Evolutionary conservation across 169 alveolate species (phyloP).

Genomic region (Haemoproteus tartakovskyi): DNA sequence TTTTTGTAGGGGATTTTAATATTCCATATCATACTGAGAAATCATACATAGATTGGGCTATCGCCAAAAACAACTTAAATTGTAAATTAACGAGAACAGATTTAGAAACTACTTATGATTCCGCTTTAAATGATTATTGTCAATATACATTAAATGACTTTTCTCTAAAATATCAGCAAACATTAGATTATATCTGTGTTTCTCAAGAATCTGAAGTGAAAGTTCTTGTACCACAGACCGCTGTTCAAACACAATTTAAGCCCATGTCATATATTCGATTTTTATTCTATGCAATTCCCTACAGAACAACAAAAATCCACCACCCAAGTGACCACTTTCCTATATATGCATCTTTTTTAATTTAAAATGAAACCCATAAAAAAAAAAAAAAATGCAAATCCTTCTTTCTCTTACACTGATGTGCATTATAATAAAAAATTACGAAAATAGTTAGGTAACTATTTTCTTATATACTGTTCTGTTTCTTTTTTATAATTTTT

Average conservation of each 20-base stretch:
- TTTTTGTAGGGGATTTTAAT: constrained; percentile 64
- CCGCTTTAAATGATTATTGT: constrained; percentile 45
- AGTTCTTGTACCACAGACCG: constrained; percentile 51
- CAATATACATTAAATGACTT: constrained; percentile 15
- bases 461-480: too few relatives aligned
- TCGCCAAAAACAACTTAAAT: constrained; percentile 21
- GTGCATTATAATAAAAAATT: too few relatives aligned
- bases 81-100: constrained; percentile 18
- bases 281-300: constrained; percentile 25
- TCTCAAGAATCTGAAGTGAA: constrained; percentile 10
- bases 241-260: constrained; percentile 12
- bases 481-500: too few relatives aligned
- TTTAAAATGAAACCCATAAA: too few relatives aligned
- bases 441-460: too few relatives aligned
- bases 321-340: constrained; percentile 67
- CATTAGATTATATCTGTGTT: constrained; percentile 53
- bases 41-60: constrained; percentile 5
- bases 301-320: constrained; percentile 4
- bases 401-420: too few relatives aligned
- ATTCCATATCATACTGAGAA: constrained; percentile 25
- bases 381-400: too few relatives aligned
- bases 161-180: constrained; percentile 3
- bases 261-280: constrained; percentile 11
- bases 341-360: constrained; percentile 54
- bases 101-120: constrained; percentile 50